Conservation (phyloP, 2,329 filamentous ascomycete species). For the Furcasterigmium furcatum region DNA sequence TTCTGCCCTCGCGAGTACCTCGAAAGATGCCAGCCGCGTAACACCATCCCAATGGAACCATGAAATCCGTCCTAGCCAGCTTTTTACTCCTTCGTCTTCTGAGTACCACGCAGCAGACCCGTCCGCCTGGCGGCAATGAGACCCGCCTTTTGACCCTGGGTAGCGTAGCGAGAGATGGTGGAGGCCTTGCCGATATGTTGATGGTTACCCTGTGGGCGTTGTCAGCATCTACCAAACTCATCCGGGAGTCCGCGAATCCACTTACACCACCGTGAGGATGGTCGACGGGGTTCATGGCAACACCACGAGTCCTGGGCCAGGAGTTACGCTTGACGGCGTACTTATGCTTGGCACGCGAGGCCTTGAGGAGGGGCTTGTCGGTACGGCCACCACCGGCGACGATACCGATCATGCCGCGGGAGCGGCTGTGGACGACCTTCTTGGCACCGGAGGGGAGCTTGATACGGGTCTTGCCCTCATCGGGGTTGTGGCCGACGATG, state of each 20-base stretch:
- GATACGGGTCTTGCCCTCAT: slow-evolving; percentile 99
- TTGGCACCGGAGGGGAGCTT: slow-evolving; percentile 99
- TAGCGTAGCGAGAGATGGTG: slow-evolving; percentile 97
- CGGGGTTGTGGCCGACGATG: slow-evolving; percentile 94
- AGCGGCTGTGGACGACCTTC: slow-evolving; percentile 92
- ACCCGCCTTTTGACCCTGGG: slow-evolving; percentile 99
- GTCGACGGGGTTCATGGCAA: slow-evolving; percentile 99
- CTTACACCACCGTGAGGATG: slow-evolving; percentile 91
- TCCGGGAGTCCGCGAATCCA: slow-evolving; percentile 19
- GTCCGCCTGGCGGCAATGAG: slow-evolving; percentile 99
- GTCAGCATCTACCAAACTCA: slow-evolving; percentile 35
- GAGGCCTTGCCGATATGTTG: slow-evolving; percentile 99
- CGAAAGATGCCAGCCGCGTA: slow-evolving; percentile 63
- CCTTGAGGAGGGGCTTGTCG: slow-evolving; percentile 99
- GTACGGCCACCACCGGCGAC: slow-evolving; percentile 99
- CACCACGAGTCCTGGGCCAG: slow-evolving; percentile 99
- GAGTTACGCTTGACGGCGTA: slow-evolving; percentile 99
- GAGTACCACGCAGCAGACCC: slow-evolving; percentile 99
- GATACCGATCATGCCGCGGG: slow-evolving; percentile 99
- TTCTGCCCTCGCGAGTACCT: slow-evolving; percentile 44
- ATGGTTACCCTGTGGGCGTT: slow-evolving; percentile 79
- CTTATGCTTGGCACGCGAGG: slow-evolving; percentile 99
- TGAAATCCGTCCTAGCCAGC: slow-evolving; percentile 38
- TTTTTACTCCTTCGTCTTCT: slow-evolving; percentile 96
- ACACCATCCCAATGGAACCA: slow-evolving; percentile 63